A percentile compares a stretch with the other conserved stretches of the same genome.
phyloP scores from a whole-genome alignment of 345 rosid species.

The Hibiscus mutabilis region DNA sequence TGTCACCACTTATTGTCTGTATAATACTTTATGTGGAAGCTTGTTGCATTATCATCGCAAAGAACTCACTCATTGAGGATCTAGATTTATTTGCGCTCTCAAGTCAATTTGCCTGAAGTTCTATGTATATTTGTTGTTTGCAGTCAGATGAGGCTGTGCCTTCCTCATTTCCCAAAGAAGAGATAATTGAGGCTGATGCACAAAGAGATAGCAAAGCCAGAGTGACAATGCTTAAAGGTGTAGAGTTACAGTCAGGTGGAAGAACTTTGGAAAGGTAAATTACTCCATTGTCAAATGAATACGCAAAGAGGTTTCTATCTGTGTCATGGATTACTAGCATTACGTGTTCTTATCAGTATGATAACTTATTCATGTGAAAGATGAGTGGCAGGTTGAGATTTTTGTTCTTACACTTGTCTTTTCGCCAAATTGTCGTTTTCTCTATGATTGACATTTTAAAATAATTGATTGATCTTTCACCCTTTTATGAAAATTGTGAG shows the following conservation, averaged over 20 bases:
- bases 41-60: background rate
- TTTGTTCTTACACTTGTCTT: background rate
- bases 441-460: background rate
- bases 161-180: constrained; percentile 18
- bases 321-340: background rate
- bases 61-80: background rate
- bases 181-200: constrained; percentile 17
- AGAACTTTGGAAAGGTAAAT: constrained; percentile 24
- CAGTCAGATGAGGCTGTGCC: constrained; percentile 20
- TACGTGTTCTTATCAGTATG: background rate
- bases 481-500: background rate
- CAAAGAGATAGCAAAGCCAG: constrained; percentile 10
- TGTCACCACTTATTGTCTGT: background rate
- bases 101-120: background rate
- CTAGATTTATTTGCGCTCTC: background rate
- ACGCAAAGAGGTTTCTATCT: background rate
- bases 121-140: constrained; percentile 1
- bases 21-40: background rate
- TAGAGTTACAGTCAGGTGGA: constrained; percentile 19
- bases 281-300: background rate
- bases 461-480: background rate
- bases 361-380: background rate
- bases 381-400: too few species aligned
- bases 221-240: constrained; percentile 4
- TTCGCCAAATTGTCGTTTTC: background rate